Percentiles rank a stretch among this genome's conserved stretches.
phyloP scores from a whole-genome alignment of 2,329 filamentous ascomycete species.

The Mariannaea elegans region DNA sequence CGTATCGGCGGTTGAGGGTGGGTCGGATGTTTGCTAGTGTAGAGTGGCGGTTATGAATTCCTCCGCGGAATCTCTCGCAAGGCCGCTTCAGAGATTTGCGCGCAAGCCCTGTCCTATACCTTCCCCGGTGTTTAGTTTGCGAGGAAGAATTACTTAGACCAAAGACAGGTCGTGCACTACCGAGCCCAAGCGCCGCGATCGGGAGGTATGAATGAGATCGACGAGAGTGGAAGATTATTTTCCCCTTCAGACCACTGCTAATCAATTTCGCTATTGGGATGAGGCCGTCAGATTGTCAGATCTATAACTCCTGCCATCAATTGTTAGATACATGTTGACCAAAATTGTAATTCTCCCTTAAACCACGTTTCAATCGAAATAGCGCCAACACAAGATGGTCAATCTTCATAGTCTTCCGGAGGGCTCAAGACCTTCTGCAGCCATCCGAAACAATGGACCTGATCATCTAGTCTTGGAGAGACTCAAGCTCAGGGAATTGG shows the following conservation, averaged over 20 bases:
- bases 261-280: no score
- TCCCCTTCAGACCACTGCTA: background rate
- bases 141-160: background rate
- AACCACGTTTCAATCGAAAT: no score
- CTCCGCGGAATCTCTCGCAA: background rate
- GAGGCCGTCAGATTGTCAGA: no score
- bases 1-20: no score
- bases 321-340: background rate
- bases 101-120: background rate
- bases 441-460: conserved; percentile 58
- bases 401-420: conserved; percentile 21
- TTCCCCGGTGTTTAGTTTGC: background rate
- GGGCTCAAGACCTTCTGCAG: conserved; percentile 43
- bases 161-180: no score
- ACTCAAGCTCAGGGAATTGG: conserved; percentile 57
- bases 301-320: background rate
- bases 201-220: background rate
- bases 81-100: background rate
- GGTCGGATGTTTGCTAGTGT: no score
- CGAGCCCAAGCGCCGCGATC: background rate
- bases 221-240: background rate
- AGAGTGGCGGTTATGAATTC: conserved; percentile 8
- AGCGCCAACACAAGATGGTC: conserved; percentile 15
- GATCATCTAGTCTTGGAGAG: conserved; percentile 54
- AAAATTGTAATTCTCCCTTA: no score